Base-by-base conservation (phyloP, 2,329 filamentous ascomycete species). In the Lasiodiplodia sp. region DNA sequence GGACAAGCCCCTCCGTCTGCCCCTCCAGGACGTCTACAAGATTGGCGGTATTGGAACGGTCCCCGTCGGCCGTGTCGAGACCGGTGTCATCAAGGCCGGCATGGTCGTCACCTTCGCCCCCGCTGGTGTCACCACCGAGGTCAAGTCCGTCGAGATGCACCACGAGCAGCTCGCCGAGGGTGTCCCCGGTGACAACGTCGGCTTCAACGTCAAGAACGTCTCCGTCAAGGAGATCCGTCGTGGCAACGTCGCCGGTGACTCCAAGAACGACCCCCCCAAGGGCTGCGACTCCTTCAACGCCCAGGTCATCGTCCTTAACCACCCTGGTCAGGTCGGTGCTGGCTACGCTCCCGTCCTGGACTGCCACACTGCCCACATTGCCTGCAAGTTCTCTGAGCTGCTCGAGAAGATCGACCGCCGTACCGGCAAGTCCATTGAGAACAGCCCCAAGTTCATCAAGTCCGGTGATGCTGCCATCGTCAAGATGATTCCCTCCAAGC, bases 121-220 rank as follows among this genome's bases (percentile, higher is more conserved):
- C 77, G 88, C 94, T 89, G 93, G 93, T 91, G 94, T 99, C 84
- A 98, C 96, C 91, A 98, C 96, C 90, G 96, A 99, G 93, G 96
- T 98, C 91, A 99, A 99, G 94, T 98, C 95, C 86, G 96, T 99
- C 81, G 96, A 99, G 90, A 99, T 99, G 96, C 95, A 97, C 91
- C 95, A 98, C 94, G 93, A 97, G 90, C 94, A 97, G 92, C 94
- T 99, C 78, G 72, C 83, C 75, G 91, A 97, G 90, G 96, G 96
- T 92, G 82, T 92, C 76, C 96, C 96, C 82, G 96, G 96, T 91
- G 96, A 99, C 93, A 99, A 99, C 90, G 96, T 99, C 85, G 96
- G 96, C 80, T 99, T 99, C 94, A 99, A 99, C 93, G 95, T 99
- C 88, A 99, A 99, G 94, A 99, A 99, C 96, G 96, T 99, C 81